Conservation (phyloP, 306 rosid species). For the Delonix regia region DNA sequence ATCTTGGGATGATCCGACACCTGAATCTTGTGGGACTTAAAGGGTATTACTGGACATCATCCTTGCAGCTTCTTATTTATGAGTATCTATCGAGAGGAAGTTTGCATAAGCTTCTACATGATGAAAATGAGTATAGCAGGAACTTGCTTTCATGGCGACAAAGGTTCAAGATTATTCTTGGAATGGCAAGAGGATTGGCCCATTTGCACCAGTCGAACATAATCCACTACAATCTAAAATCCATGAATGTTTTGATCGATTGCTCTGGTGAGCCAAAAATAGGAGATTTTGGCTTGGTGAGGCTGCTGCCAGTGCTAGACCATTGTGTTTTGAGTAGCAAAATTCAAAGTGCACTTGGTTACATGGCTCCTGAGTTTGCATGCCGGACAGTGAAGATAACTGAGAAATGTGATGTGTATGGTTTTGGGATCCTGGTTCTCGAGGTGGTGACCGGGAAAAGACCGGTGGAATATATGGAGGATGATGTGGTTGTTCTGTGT, state of each 20-base stretch:
- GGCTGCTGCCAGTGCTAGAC: conserved; percentile 79
- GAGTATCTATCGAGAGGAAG: conserved; percentile 75
- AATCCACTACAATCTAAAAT: conserved; percentile 86
- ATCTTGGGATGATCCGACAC: conserved; percentile 72
- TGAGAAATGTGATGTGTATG: conserved; percentile 86
- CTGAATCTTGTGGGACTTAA: conserved; percentile 81
- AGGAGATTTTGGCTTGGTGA: conserved; percentile 83
- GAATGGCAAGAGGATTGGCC: conserved; percentile 92
- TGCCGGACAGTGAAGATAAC: conserved; percentile 87
- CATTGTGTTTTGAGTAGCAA: conserved; percentile 89
- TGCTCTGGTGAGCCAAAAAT: conserved; percentile 68
- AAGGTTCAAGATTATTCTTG: conserved; percentile 83
- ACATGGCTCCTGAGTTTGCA: conserved; percentile 96
- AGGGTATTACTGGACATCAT: conserved; percentile 87
- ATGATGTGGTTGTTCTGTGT: conserved; percentile 88
- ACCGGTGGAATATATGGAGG: conserved; percentile 95
- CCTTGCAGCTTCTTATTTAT: conserved; percentile 81
- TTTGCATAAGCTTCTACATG: conserved; percentile 79
- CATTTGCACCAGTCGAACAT: conserved; percentile 71
- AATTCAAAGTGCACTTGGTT: conserved; percentile 90
- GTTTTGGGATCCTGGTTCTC: conserved; percentile 75
- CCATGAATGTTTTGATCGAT: conserved; percentile 75
- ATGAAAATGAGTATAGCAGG: conserved; percentile 49
- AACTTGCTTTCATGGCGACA: conserved; percentile 71
- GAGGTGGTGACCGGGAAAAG: conserved; percentile 84